A percentile compares a stretch with the other conserved stretches of the same genome.
Conservation (phyloP, 2,329 filamentous ascomycete genomes). For the Aspergillus sp. region DNA sequence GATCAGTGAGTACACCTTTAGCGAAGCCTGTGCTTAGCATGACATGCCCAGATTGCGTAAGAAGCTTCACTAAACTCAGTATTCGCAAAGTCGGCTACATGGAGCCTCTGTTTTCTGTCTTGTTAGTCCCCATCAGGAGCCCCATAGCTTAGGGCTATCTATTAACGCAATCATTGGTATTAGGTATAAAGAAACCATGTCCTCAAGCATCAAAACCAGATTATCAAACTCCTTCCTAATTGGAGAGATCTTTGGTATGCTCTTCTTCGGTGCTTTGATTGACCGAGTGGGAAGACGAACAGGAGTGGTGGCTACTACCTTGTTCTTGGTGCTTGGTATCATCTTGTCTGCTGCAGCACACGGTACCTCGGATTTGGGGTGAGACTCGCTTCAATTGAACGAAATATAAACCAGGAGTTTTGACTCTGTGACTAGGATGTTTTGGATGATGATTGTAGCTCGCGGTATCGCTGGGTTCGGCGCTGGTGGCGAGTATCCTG, state of each 20-base stretch:
- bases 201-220: conserved; percentile 49
- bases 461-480: conserved; percentile 37
- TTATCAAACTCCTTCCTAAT: conserved; percentile 60
- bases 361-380: conserved; percentile 42
- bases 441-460: conserved; percentile 54
- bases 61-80: not conserved
- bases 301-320: conserved; percentile 51
- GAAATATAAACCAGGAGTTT: not conserved
- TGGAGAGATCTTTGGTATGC: conserved; percentile 60
- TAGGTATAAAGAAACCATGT: conserved; percentile 36
- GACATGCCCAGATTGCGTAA: too few species aligned
- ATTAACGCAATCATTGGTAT: conserved; percentile 6
- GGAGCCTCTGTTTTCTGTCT: conserved; percentile 37
- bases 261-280: conserved; percentile 55
- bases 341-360: conserved; percentile 50
- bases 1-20: conserved; percentile 26
- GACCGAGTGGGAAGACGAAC: conserved; percentile 55
- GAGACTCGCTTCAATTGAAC: not conserved
- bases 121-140: conserved; percentile 21
- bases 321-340: conserved; percentile 52
- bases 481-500: conserved; percentile 45
- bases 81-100: conserved; percentile 33
- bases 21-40: not conserved
- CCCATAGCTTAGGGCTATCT: too few species aligned
- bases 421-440: conserved; percentile 33